These are phyloP conservation scores for Rhizophagus sp. DNA, from an alignment of 192 early-diverging fungal species.

Conservation along the genomic window DNA sequence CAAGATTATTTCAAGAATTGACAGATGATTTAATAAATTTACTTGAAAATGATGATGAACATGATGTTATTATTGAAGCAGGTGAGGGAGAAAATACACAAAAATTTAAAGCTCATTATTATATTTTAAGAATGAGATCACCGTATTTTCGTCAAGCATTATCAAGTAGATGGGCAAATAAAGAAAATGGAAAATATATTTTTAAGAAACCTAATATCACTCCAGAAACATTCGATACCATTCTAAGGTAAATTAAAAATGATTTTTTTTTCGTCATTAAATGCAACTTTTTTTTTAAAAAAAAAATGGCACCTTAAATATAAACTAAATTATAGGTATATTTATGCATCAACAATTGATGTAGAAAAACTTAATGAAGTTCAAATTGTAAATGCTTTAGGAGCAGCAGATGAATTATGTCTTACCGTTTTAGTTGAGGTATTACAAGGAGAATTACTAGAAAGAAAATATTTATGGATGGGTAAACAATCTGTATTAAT, in stretches of 20 bases:
- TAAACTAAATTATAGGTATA: not conserved
- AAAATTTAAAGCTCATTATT: constrained; percentile 17
- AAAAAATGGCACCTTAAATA: not conserved
- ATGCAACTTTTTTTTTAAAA: not conserved
- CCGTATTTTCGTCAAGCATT: constrained; percentile 22
- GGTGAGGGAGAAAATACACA: not conserved
- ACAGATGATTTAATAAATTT: not conserved
- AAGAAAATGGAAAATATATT: not conserved
- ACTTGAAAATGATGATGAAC: not conserved
- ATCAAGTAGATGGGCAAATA: constrained; percentile 6
- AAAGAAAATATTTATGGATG: constrained; percentile 15
- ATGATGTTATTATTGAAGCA: not conserved
- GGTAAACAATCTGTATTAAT: constrained; percentile 21
- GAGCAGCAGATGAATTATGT: constrained; percentile 20
- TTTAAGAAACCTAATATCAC: constrained; percentile 22
- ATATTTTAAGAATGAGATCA: constrained; percentile 15
- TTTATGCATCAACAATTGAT: constrained; percentile 14
- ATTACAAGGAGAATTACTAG: constrained; percentile 11
- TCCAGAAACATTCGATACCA: constrained; percentile 6
- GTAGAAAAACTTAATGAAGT: constrained; percentile 11
- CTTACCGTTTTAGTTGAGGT: constrained; percentile 1
- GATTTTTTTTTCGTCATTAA: not conserved
- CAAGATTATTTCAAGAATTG: not conserved
- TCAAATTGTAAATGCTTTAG: constrained; percentile 15
- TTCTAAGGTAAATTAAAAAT: constrained; percentile 7